These are phyloP conservation scores for Trypanosoma cruzi DNA, from an alignment of 208 protist species.

Conservation along the genomic window DNA sequence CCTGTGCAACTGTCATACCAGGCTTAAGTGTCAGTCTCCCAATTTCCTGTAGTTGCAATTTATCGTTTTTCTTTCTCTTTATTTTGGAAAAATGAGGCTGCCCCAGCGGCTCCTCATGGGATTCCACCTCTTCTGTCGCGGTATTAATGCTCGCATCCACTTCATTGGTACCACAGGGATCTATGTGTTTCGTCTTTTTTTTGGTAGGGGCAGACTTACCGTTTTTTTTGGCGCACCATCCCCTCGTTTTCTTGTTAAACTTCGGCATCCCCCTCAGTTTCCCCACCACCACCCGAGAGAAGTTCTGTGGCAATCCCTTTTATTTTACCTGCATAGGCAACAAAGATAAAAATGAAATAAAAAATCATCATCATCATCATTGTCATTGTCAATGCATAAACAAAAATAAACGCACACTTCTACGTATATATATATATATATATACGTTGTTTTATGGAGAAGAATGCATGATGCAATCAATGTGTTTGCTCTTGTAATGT, in stretches of 20 bases:
- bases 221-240: constrained; percentile 45
- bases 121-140: constrained; percentile 58
- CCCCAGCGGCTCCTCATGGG: background rate
- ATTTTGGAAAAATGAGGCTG: constrained; percentile 16
- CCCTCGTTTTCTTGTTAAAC: constrained; percentile 7
- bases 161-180: constrained; percentile 61
- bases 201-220: constrained; percentile 49
- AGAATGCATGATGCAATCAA: background rate
- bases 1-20: constrained; percentile 76
- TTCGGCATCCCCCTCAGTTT: constrained; percentile 17
- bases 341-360: constrained; percentile 6
- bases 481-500: background rate
- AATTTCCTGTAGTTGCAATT: constrained; percentile 3
- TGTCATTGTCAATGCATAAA: background rate
- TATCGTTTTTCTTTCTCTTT: constrained; percentile 37
- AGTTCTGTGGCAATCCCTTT: background rate
- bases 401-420: background rate
- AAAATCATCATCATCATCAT: background rate
- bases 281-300: background rate
- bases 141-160: constrained; percentile 47
- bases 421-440: constrained; percentile 19
- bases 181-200: constrained; percentile 53
- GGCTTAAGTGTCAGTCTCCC: constrained; percentile 59
- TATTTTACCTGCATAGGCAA: background rate
- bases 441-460: background rate